Evolutionary conservation across 75 land plant genomes (phyloP).

Genomic region (Gnetum montanum): DNA sequence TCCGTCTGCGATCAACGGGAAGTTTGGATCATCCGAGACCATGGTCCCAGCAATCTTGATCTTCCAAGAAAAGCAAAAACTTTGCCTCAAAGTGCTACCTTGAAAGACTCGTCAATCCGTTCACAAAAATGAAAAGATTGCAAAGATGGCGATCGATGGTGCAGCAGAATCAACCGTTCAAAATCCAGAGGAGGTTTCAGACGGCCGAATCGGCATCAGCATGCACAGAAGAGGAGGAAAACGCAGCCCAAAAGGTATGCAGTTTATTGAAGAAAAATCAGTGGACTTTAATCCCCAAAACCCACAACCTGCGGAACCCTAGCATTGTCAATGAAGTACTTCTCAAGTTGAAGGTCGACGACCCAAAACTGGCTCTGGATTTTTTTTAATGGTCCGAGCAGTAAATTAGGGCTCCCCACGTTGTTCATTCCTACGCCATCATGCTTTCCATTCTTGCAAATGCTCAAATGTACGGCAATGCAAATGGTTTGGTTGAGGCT

Average conservation of each 20-base stretch:
- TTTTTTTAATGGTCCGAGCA: slow-evolving; percentile 30
- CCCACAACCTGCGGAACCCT: slow-evolving; percentile 12
- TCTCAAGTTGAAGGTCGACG: slow-evolving; percentile 1
- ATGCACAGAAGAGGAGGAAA: slow-evolving; percentile 1
- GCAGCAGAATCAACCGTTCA: no score
- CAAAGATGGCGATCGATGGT: no score
- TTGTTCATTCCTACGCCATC: slow-evolving; percentile 13
- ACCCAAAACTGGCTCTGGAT: slow-evolving; percentile 15
- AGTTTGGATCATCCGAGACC: no score
- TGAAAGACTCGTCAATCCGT: no score
- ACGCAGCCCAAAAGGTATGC: background rate
- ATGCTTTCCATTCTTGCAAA: slow-evolving; percentile 17
- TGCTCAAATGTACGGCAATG: slow-evolving; percentile 8
- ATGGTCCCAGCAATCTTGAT: no score
- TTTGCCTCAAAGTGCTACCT: no score
- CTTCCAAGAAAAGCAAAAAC: no score
- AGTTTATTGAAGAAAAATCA: slow-evolving; percentile 3
- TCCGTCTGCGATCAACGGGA: no score
- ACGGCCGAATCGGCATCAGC: background rate
- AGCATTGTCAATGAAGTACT: slow-evolving; percentile 11
- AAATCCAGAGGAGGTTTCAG: no score
- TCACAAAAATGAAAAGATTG: no score
- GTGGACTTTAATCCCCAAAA: background rate
- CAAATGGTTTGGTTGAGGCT: slow-evolving; percentile 13
- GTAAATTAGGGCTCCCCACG: slow-evolving; percentile 8